phyloP scores from a whole-genome alignment of 116 monocot species.

The Dioscorea cayenensis region DNA sequence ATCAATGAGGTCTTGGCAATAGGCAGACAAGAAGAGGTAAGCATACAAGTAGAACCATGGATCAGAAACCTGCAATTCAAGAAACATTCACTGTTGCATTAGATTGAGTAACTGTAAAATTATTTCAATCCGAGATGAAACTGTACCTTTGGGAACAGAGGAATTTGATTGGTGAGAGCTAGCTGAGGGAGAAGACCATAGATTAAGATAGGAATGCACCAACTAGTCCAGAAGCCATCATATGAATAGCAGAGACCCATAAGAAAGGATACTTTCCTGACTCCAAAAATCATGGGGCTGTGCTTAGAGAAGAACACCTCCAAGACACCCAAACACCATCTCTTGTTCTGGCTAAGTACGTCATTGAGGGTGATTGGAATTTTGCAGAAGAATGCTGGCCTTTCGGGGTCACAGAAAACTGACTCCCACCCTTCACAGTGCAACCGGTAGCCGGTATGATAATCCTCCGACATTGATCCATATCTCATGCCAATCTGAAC shows the following conservation, averaged over 20 bases:
- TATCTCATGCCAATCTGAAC: slow-evolving; percentile 54
- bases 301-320: slow-evolving; percentile 40
- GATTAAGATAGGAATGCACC: slow-evolving; percentile 52
- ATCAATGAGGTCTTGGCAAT: slow-evolving; percentile 42
- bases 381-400: slow-evolving; percentile 54
- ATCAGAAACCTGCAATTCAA: slow-evolving; percentile 29
- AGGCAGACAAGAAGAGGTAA: slow-evolving; percentile 69
- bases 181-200: slow-evolving; percentile 61
- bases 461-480: slow-evolving; percentile 67
- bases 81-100: background rate
- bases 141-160: slow-evolving; percentile 53
- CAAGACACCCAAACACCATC: slow-evolving; percentile 40
- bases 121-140: background rate
- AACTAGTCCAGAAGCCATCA: slow-evolving; percentile 39
- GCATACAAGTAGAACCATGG: slow-evolving; percentile 52
- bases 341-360: slow-evolving; percentile 32
- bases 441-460: slow-evolving; percentile 48
- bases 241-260: slow-evolving; percentile 41
- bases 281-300: slow-evolving; percentile 30
- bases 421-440: slow-evolving; percentile 74
- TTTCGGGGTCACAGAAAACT: slow-evolving; percentile 46
- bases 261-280: slow-evolving; percentile 15
- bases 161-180: slow-evolving; percentile 35
- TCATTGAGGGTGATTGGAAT: slow-evolving; percentile 52
- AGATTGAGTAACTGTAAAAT: no score